These are phyloP conservation scores for Hibiscus syriacus DNA, from an alignment of 345 rosid genomes.

Conservation along the genomic window DNA sequence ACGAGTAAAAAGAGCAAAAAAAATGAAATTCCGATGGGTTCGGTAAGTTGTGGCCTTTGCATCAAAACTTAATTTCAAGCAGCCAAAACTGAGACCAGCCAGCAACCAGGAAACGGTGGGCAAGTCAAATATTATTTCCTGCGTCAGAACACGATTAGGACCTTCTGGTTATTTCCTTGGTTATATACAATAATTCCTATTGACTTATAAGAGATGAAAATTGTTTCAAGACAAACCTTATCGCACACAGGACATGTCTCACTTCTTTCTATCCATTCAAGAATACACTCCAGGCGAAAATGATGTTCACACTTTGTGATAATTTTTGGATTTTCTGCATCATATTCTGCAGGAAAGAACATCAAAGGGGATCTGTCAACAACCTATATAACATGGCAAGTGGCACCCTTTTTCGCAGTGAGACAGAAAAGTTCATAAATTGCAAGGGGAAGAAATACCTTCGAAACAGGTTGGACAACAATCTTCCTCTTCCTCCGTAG, in stretches of 20 bases:
- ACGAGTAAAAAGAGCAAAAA: neutral
- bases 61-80: conserved; percentile 12
- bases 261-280: conserved; percentile 99
- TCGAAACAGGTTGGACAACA: conserved; percentile 93
- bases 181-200: neutral
- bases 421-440: neutral
- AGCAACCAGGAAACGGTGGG: conserved; percentile 26
- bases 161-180: neutral
- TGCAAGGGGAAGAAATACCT: conserved; percentile 36
- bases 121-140: conserved; percentile 75
- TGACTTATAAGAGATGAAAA: neutral
- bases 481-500: conserved; percentile 58
- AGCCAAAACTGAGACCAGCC: conserved; percentile 1
- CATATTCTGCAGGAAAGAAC: conserved; percentile 60
- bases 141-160: conserved; percentile 24
- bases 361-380: too few species aligned
- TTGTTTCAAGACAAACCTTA: conserved; percentile 41
- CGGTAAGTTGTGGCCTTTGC: neutral
- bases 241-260: conserved; percentile 92
- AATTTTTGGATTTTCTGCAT: conserved; percentile 80
- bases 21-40: conserved; percentile 12
- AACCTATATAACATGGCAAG: too few species aligned
- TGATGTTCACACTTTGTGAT: conserved; percentile 84
- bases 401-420: neutral
- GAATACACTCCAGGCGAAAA: conserved; percentile 92